Evolutionary conservation across 139 green algal genomes (phyloP), one percentile per base, ranked within the genome.

Genomic region (Tetraselmis chui): DNA sequence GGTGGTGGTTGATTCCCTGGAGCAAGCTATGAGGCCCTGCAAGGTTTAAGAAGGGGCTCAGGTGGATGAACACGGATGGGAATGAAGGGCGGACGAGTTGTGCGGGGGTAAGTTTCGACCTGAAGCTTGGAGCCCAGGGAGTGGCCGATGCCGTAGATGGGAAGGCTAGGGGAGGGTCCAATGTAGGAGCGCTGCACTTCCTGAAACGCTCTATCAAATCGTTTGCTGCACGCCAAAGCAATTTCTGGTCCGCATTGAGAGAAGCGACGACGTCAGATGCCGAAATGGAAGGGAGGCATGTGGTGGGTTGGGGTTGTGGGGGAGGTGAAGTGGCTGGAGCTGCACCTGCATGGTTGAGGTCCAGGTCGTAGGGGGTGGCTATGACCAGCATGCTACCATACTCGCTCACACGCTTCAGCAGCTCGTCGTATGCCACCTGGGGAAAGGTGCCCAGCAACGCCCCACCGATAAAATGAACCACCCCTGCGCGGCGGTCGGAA

Each of bases 381-480:
- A 86, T 32, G 32, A 86, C 59, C 25, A 81, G 32, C 29, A 86
- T 58, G 32, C 79, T 78, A 0, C 31, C 76, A n/a, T 76, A 23
- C 24, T 86, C 83, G 18, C 76, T 30, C 2, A 83, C n/a, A 24
- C 67, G 30, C 32, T 29, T 74, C 1, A 86, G 30, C 23, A 86
- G 79, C 1, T 2, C 32, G 58, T 85, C 82, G 29, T 86, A 86
- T 26, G 31, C 74, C 24, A 83, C 45, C 59, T 83, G 32, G 1
- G 83, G 83, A 74, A 59, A 86, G 26, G 75, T 31, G 1, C 83
- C 83, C 1, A 86, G 79, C 29, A 83, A 32, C 1, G 83, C 83
- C 30, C 83, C 83, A 23, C 83, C 83, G 30, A 86, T 1, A 26
- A 86, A 86, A 67, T 86, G 83, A 23, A 83, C 83, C 23, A 81